Conservation (phyloP, 2,329 filamentous ascomycete genomes). For the Aaosphaeria arxii region DNA sequence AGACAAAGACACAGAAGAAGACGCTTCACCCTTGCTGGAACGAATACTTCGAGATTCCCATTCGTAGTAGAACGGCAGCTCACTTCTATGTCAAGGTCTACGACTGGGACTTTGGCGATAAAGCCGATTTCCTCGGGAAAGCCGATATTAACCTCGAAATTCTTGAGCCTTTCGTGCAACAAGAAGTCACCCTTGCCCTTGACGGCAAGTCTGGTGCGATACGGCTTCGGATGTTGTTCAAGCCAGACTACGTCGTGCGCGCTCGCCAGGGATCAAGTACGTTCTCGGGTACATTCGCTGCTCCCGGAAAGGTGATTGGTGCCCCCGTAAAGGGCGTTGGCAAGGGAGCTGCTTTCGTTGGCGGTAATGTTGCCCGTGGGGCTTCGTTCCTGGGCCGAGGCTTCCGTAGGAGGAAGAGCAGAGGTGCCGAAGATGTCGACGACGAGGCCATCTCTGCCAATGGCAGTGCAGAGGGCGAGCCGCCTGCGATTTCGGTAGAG, state of each 20-base stretch:
- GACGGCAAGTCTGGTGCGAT: constrained; percentile 88
- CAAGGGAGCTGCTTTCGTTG: constrained; percentile 68
- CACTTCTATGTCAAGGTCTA: constrained; percentile 81
- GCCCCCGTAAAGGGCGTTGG: constrained; percentile 92
- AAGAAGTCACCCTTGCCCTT: constrained; percentile 70
- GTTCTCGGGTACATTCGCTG: constrained; percentile 85
- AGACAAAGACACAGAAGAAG: constrained; percentile 96
- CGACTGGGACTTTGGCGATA: constrained; percentile 96
- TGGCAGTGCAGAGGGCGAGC: constrained; percentile 21
- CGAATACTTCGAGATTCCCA: constrained; percentile 82
- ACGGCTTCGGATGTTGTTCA: constrained; percentile 83
- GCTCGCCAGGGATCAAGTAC: constrained; percentile 87
- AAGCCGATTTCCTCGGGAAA: constrained; percentile 84
- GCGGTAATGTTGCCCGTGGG: constrained; percentile 80
- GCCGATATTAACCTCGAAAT: constrained; percentile 71
- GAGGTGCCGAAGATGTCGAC: constrained; percentile 41
- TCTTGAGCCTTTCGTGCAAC: constrained; percentile 80
- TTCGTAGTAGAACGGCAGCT: constrained; percentile 81
- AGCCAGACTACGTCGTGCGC: constrained; percentile 84
- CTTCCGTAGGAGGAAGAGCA: constrained; percentile 69
- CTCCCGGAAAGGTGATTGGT: constrained; percentile 85
- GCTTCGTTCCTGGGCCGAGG: constrained; percentile 88
- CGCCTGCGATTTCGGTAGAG: constrained; percentile 32
- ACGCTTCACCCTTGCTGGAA: constrained; percentile 94
- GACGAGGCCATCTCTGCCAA: constrained; percentile 34